Percentiles rank a stretch among this genome's conserved stretches.
Conservation (phyloP, 2,329 filamentous ascomycete species). For the Verruconis gallopava region DNA sequence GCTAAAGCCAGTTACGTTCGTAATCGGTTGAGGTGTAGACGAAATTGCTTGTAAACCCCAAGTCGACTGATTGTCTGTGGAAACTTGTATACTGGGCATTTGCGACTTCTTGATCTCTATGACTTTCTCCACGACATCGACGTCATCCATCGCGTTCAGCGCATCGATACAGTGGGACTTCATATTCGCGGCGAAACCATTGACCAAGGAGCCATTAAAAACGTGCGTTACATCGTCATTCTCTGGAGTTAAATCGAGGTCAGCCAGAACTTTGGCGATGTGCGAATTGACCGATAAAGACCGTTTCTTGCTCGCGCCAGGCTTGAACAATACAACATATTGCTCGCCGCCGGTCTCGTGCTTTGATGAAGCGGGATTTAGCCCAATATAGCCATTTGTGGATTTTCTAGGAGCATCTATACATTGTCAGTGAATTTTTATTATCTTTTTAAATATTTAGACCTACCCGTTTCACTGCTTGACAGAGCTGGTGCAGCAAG, state of each 20-base stretch:
- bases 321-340: conserved; percentile 27
- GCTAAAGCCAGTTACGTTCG: conserved; percentile 21
- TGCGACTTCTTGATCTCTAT: conserved; percentile 19
- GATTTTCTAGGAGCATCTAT: no score
- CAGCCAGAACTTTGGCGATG: conserved; percentile 22
- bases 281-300: conserved; percentile 14
- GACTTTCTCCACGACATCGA: conserved; percentile 30
- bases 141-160: conserved; percentile 27
- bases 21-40: conserved; percentile 14
- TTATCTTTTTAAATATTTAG: no score
- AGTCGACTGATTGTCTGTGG: conserved; percentile 20
- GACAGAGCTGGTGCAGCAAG: neutral
- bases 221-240: conserved; percentile 24
- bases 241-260: conserved; percentile 23
- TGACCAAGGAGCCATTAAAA: conserved; percentile 29
- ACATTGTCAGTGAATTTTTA: no score
- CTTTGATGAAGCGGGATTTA: neutral
- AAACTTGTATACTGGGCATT: conserved; percentile 3
- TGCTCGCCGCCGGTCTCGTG: conserved; percentile 21
- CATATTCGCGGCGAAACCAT: conserved; percentile 28
- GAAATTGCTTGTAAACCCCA: conserved; percentile 37
- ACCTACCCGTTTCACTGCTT: no score
- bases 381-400: neutral
- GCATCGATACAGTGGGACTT: conserved; percentile 26
- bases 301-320: conserved; percentile 4